Evolutionary conservation across 371 early-diverging fungal genomes (phyloP).

Genomic region (Apophysomyces trapeziformis): DNA sequence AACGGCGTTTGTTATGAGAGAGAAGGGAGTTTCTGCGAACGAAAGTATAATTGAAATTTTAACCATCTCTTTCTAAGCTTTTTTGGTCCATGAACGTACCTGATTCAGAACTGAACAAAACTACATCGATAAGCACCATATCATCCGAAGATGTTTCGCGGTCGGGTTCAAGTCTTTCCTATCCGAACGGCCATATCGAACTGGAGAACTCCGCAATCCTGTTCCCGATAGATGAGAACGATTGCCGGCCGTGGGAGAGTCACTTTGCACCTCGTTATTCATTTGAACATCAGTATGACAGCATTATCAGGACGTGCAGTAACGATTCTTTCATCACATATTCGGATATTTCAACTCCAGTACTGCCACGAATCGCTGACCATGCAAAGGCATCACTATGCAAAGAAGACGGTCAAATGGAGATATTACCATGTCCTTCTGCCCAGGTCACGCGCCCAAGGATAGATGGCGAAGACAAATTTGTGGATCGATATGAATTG

Average conservation of each 20-base stretch:
- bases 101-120: conserved; percentile 8
- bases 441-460: conserved; percentile 2
- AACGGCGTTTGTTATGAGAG: conserved; percentile 8
- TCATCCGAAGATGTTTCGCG: conserved; percentile 1
- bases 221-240: neutral
- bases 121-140: neutral
- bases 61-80: neutral
- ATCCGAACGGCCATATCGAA: neutral
- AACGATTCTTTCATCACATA: conserved; percentile 4
- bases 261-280: conserved; percentile 25
- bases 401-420: conserved; percentile 5
- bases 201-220: conserved; percentile 5
- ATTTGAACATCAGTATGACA: neutral
- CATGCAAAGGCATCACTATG: neutral
- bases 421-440: conserved; percentile 12
- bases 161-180: neutral
- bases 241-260: conserved; percentile 19
- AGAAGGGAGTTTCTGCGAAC: neutral
- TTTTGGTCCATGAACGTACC: neutral
- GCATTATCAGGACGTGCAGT: neutral
- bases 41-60: neutral
- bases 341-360: neutral
- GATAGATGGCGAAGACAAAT: neutral
- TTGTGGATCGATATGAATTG: conserved; percentile 12
- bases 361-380: neutral